A percentile compares a stretch with the other conserved stretches of the same genome.
phyloP scores from a whole-genome alignment of 495 filamentous ascomycete genomes.

The Pyrenula massariospora region DNA sequence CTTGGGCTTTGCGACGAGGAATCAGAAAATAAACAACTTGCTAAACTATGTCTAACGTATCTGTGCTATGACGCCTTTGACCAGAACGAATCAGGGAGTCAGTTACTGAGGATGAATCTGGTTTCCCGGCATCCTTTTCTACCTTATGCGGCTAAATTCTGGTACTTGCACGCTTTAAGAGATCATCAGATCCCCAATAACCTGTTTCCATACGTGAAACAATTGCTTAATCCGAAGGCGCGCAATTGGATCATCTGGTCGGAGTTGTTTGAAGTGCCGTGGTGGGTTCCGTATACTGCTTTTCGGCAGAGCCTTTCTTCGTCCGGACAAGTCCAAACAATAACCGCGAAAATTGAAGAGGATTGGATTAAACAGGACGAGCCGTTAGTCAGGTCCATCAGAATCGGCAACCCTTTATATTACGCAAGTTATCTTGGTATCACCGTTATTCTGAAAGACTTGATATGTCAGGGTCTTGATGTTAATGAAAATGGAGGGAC shows the following conservation, averaged over 20 bases:
- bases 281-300: not conserved
- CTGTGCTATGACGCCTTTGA: conserved; percentile 8
- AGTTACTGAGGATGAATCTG: too few relatives aligned
- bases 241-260: conserved; percentile 8
- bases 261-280: conserved; percentile 3
- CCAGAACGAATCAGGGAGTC: not conserved
- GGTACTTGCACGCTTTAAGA: conserved; percentile 4
- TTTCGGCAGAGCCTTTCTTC: not conserved
- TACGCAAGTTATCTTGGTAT: conserved; percentile 8
- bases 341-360: not conserved
- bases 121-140: conserved; percentile 4
- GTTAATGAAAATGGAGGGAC: conserved; percentile 1
- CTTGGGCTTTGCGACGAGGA: conserved; percentile 1
- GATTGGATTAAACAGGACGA: not conserved
- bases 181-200: conserved; percentile 3
- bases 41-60: conserved; percentile 5
- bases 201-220: conserved; percentile 1
- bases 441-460: conserved; percentile 2
- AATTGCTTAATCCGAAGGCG: conserved; percentile 3
- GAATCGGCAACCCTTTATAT: conserved; percentile 3
- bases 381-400: not conserved
- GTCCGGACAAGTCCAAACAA: not conserved
- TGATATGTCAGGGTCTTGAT: conserved; percentile 4
- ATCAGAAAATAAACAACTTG: conserved; percentile 3
- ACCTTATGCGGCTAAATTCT: conserved; percentile 4